phyloP scores from a whole-genome alignment of 805 yeast genomes.

The Lachancea mirantina region DNA sequence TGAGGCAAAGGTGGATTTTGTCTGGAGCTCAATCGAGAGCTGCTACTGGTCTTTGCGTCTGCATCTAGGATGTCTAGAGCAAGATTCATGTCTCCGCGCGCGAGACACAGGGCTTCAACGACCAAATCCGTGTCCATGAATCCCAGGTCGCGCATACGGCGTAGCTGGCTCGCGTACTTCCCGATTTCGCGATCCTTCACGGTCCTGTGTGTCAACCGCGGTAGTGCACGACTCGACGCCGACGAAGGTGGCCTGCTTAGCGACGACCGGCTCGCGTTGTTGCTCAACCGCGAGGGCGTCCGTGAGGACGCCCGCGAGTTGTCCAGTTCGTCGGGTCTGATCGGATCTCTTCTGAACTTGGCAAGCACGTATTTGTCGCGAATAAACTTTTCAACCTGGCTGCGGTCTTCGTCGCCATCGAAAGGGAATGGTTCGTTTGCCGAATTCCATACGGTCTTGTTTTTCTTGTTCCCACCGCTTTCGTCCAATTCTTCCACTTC shows the following conservation, averaged over 20 bases:
- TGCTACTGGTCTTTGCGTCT: constrained; percentile 17
- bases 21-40: background rate
- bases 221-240: constrained; percentile 22
- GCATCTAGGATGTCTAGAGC: constrained; percentile 54
- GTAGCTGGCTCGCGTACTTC: constrained; percentile 44
- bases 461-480: constrained; percentile 56
- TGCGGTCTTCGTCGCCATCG: constrained; percentile 63
- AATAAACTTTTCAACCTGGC: constrained; percentile 48
- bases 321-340: constrained; percentile 26
- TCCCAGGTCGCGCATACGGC: constrained; percentile 48
- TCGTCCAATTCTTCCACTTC: constrained; percentile 41
- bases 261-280: constrained; percentile 10
- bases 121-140: constrained; percentile 48
- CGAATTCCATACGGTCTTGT: constrained; percentile 61
- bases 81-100: constrained; percentile 50
- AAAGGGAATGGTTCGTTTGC: constrained; percentile 61
- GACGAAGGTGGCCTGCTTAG: constrained; percentile 5
- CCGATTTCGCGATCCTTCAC: constrained; percentile 47
- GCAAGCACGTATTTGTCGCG: constrained; percentile 66
- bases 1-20: constrained; percentile 7
- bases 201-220: constrained; percentile 43
- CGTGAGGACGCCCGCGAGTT: constrained; percentile 6
- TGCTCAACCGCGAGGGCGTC: constrained; percentile 16
- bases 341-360: constrained; percentile 35
- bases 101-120: constrained; percentile 54